These are phyloP conservation scores for Hyphodiscus sp. DNA, from an alignment of 2,329 filamentous ascomycete species.

Conservation along the genomic window DNA sequence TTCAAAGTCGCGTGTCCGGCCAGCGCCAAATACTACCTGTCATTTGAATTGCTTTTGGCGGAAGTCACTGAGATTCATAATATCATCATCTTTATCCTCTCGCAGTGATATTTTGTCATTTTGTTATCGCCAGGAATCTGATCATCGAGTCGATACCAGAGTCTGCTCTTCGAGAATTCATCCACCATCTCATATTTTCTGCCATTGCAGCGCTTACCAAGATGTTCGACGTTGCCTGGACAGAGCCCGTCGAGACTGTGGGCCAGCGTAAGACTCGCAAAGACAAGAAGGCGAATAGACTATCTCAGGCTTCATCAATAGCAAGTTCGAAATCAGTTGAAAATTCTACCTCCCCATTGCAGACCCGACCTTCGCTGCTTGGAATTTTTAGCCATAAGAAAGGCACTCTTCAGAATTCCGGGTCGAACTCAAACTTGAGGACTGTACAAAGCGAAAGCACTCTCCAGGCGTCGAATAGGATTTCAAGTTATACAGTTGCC, in stretches of 20 bases:
- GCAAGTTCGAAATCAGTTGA: slow-evolving; percentile 17
- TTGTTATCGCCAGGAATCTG: not conserved
- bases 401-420: no score
- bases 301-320: slow-evolving; percentile 13
- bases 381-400: no score
- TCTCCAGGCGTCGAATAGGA: slow-evolving; percentile 9
- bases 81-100: not conserved
- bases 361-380: slow-evolving; percentile 9
- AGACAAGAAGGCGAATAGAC: slow-evolving; percentile 12
- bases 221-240: slow-evolving; percentile 31
- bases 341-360: slow-evolving; percentile 4
- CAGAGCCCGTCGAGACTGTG: slow-evolving; percentile 27
- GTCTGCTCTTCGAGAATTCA: no score
- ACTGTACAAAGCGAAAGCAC: slow-evolving; percentile 3
- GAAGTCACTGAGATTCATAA: not conserved
- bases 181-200: not conserved
- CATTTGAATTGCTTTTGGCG: no score
- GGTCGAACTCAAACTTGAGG: slow-evolving; percentile 2
- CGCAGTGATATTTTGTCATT: not conserved
- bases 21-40: no score
- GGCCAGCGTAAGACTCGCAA: slow-evolving; percentile 27
- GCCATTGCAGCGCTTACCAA: slow-evolving; percentile 2
- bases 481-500: slow-evolving; percentile 15
- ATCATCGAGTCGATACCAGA: no score
- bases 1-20: no score